Evolutionary conservation across 495 filamentous ascomycete genomes (phyloP).

Genomic region (Lasiosphaeriaceae sp.): DNA sequence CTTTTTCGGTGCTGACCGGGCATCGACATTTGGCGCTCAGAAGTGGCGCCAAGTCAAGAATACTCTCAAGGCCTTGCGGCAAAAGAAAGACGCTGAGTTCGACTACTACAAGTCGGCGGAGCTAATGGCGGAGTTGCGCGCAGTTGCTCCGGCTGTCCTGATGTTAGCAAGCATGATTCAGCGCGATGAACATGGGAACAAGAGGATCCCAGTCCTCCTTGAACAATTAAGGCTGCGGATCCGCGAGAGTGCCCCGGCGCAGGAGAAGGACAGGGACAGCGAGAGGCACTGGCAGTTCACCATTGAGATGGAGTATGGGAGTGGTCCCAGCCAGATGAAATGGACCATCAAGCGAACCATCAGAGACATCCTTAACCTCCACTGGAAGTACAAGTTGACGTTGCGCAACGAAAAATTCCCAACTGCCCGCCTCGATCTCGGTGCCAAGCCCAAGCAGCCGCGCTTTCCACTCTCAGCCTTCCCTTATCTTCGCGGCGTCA

Average conservation of each 20-base stretch:
- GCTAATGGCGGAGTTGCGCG: conserved; percentile 89
- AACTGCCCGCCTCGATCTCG: conserved; percentile 31
- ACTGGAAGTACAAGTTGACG: conserved; percentile 85
- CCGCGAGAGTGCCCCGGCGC: conserved; percentile 66
- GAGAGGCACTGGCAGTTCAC: conserved; percentile 84
- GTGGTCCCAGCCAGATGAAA: conserved; percentile 91
- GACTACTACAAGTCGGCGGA: conserved; percentile 96
- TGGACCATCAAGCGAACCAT: conserved; percentile 89
- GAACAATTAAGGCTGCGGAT: conserved; percentile 92
- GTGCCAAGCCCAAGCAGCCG: conserved; percentile 64
- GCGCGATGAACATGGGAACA: conserved; percentile 92
- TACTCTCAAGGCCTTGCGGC: conserved; percentile 75
- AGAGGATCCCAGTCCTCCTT: conserved; percentile 86
- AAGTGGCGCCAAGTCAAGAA: conserved; percentile 86
- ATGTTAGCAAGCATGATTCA: conserved; percentile 97
- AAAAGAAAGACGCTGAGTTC: conserved; percentile 78
- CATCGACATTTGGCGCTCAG: conserved; percentile 74
- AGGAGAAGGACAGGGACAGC: conserved; percentile 51
- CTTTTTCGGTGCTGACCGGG: conserved; percentile 57
- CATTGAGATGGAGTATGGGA: conserved; percentile 95
- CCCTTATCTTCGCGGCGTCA: conserved; percentile 79
- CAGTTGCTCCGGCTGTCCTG: conserved; percentile 83
- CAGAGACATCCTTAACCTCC: conserved; percentile 87
- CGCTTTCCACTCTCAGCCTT: conserved; percentile 88
- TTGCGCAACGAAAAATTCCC: conserved; percentile 76